These are phyloP conservation scores for Immersiporthe knoxdaviesiana DNA, from an alignment of 2,329 filamentous ascomycete genomes.

Conservation along the genomic window DNA sequence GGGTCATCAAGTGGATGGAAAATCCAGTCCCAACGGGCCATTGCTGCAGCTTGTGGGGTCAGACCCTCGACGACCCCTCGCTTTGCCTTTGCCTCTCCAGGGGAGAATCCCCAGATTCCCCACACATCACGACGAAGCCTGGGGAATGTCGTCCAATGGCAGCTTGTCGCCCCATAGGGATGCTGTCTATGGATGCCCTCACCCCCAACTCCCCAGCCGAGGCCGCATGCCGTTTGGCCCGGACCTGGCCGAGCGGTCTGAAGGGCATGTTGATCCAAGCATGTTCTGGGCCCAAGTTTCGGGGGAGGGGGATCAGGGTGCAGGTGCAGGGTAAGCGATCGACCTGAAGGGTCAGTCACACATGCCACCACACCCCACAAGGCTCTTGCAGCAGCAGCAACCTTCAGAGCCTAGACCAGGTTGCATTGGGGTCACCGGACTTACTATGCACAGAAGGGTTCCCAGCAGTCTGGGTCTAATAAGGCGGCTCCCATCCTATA, in stretches of 20 bases:
- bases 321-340: background rate
- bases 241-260: slow-evolving; percentile 4
- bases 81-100: background rate
- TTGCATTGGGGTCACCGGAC: slow-evolving; percentile 6
- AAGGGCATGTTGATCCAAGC: background rate
- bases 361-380: background rate
- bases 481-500: slow-evolving; percentile 19
- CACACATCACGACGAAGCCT: slow-evolving; percentile 13
- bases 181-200: background rate
- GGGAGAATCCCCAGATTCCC: background rate
- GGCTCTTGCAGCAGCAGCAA: slow-evolving; percentile 14
- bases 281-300: background rate
- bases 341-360: background rate
- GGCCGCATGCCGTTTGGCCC: background rate
- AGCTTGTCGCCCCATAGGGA: slow-evolving; percentile 1
- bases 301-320: background rate
- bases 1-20: slow-evolving; percentile 28
- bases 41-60: slow-evolving; percentile 20
- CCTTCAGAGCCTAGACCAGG: slow-evolving; percentile 21
- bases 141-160: slow-evolving; percentile 9
- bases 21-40: slow-evolving; percentile 18
- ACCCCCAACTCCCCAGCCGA: slow-evolving; percentile 12
- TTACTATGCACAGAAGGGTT: background rate
- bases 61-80: background rate
- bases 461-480: slow-evolving; percentile 3